Percentiles rank a stretch among this genome's conserved stretches.
Evolutionary conservation across 1,139 yeast species (phyloP).

Genomic region (Geotrichum citri-aurantii): DNA sequence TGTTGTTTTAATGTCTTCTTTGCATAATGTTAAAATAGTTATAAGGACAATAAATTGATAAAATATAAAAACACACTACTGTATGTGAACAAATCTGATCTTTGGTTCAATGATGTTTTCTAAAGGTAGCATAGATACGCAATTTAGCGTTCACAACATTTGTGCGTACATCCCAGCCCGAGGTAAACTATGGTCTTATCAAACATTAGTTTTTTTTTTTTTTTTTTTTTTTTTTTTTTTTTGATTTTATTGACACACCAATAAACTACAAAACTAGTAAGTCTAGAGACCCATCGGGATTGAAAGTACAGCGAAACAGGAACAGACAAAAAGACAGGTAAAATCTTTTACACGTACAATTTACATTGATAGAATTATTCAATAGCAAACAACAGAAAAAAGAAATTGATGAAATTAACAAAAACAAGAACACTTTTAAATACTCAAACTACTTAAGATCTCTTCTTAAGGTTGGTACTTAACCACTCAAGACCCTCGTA

Average conservation of each 20-base stretch:
- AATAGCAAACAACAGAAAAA: neutral
- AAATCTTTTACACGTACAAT: neutral
- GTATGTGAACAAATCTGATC: no score
- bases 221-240: no score
- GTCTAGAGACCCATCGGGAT: neutral
- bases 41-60: no score
- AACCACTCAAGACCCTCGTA: slow-evolving; percentile 90
- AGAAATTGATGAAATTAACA: slow-evolving; percentile 1
- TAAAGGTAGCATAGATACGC: no score
- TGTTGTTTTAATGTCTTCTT: no score
- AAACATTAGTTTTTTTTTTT: no score
- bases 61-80: no score
- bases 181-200: neutral
- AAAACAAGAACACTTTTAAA: neutral
- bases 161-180: neutral
- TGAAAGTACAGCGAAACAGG: neutral
- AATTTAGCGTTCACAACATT: neutral
- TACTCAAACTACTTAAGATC: slow-evolving; percentile 1
- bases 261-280: neutral
- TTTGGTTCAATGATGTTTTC: no score
- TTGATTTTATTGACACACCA: no score
- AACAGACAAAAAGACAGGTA: neutral
- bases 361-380: neutral
- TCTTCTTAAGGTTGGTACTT: slow-evolving; percentile 51
- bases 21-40: no score